phyloP scores from a whole-genome alignment of 129 eudicot genomes.

The Pseudognaphalium luteoalbum region DNA sequence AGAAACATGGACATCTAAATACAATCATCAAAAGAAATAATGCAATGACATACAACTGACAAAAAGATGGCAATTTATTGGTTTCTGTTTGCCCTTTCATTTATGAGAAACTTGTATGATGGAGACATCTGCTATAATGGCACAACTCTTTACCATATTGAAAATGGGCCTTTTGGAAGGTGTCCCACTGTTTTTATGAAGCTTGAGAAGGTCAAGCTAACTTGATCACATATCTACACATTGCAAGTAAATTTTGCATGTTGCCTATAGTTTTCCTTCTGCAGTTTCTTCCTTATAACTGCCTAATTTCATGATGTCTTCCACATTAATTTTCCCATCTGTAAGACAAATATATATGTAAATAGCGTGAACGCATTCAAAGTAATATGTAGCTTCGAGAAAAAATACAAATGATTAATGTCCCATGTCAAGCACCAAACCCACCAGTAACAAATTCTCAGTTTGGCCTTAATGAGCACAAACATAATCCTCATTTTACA shows the following conservation, averaged over 20 bases:
- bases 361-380: not conserved
- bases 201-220: not conserved
- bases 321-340: slow-evolving; percentile 61
- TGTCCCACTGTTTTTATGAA: not conserved
- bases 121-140: too few species aligned
- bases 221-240: not conserved
- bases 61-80: too few species aligned
- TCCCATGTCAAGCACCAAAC: not conserved
- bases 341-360: not conserved
- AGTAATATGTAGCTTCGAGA: not conserved
- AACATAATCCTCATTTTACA: not conserved
- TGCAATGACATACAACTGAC: too few species aligned
- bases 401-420: not conserved
- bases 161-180: not conserved
- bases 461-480: not conserved
- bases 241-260: not conserved
- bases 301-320: slow-evolving; percentile 53
- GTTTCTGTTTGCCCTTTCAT: too few species aligned
- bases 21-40: too few species aligned
- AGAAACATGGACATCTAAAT: too few species aligned
- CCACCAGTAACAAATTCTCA: not conserved
- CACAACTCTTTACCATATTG: not conserved
- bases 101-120: too few species aligned
- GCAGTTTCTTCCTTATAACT: slow-evolving; percentile 41
- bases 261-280: slow-evolving; percentile 28